These are phyloP conservation scores for Cyphellophora europaea DNA, from an alignment of 2,329 filamentous ascomycete genomes.

Conservation along the genomic window DNA sequence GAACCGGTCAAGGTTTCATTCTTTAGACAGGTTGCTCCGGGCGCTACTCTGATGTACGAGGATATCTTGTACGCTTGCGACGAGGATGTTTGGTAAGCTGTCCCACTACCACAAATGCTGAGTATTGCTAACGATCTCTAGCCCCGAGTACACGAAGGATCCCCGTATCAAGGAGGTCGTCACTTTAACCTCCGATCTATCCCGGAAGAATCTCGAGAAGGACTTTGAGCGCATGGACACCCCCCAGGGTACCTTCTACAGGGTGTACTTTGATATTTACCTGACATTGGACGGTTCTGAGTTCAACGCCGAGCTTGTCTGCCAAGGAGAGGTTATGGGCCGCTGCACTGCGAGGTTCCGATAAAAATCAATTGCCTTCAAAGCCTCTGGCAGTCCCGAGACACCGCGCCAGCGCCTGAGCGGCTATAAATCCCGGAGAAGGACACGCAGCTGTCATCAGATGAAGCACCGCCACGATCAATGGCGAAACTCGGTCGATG, in stretches of 20 bases:
- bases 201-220: conserved; percentile 96
- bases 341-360: conserved; percentile 85
- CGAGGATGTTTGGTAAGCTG: conserved; percentile 64
- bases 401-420: too few species aligned
- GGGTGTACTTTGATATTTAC: conserved; percentile 62
- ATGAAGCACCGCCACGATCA: too few species aligned
- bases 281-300: conserved; percentile 94
- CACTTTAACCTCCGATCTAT: conserved; percentile 91
- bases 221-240: conserved; percentile 99
- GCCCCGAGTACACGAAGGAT: conserved; percentile 95
- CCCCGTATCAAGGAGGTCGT: conserved; percentile 99
- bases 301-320: conserved; percentile 97
- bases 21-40: conserved; percentile 94
- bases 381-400: too few species aligned
- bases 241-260: conserved; percentile 91
- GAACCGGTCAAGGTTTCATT: conserved; percentile 98
- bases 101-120: background rate
- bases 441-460: too few species aligned
- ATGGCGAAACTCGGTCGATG: too few species aligned
- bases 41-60: conserved; percentile 98
- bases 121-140: conserved; percentile 7
- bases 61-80: conserved; percentile 97
- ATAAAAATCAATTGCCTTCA: too few species aligned
- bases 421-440: too few species aligned
- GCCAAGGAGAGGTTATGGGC: conserved; percentile 98